Evolutionary conservation across 75 land plant genomes (phyloP).

Genomic region (Larix kaempferi): DNA sequence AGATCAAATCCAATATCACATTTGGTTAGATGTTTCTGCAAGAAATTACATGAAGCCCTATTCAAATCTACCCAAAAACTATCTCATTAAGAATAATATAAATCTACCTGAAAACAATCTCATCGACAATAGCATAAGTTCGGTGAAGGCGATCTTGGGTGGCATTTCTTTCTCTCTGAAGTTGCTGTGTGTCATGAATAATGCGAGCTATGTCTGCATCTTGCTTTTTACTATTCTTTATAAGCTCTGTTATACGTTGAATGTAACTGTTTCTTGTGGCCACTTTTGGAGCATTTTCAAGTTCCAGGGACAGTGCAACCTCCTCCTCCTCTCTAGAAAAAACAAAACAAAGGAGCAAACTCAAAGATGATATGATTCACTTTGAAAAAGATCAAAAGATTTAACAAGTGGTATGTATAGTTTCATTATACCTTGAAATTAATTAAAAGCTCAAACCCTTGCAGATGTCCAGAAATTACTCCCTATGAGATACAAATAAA

Average conservation of each 20-base stretch:
- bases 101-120: conserved; percentile 64
- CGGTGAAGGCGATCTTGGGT: conserved; percentile 70
- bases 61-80: conserved; percentile 46
- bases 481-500: background rate
- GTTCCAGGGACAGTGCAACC: conserved; percentile 32
- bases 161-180: conserved; percentile 77
- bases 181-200: conserved; percentile 56
- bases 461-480: background rate
- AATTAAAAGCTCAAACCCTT: background rate
- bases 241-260: conserved; percentile 67
- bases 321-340: conserved; percentile 53
- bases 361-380: background rate
- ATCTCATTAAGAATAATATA: conserved; percentile 55
- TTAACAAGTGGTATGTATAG: background rate
- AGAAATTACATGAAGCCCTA: background rate
- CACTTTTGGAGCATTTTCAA: conserved; percentile 46
- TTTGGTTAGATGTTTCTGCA: background rate
- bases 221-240: conserved; percentile 83
- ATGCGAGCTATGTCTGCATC: conserved; percentile 73
- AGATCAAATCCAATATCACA: background rate
- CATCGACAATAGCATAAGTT: conserved; percentile 70
- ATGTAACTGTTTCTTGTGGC: conserved; percentile 61
- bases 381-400: background rate
- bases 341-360: conserved; percentile 3
- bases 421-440: background rate